Evolutionary conservation across 139 green algal species (phyloP).

Genomic region (Desmodesmus armatus): DNA sequence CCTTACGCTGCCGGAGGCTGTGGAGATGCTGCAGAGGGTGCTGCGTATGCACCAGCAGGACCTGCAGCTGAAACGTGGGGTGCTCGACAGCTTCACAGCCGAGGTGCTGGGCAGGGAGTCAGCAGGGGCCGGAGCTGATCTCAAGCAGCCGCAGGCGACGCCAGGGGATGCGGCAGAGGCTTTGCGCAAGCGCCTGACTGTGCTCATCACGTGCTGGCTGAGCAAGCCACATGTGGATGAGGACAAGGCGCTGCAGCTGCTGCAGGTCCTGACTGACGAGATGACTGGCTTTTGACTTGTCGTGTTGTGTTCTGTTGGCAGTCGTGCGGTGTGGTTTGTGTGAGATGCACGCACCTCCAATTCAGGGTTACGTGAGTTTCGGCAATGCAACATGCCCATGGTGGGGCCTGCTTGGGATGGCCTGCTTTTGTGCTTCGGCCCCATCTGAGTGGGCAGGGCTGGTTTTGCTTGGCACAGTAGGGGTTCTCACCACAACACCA

Average conservation of each 20-base stretch:
- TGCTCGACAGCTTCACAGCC: neutral
- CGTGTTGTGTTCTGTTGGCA: too few relatives aligned
- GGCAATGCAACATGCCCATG: too few relatives aligned
- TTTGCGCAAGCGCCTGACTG: constrained; percentile 22
- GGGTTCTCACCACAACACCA: too few relatives aligned
- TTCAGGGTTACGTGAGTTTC: too few relatives aligned
- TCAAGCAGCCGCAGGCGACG: neutral
- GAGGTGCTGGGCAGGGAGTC: neutral
- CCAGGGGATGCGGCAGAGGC: neutral
- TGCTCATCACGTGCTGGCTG: constrained; percentile 30
- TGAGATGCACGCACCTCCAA: too few relatives aligned
- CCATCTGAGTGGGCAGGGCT: too few relatives aligned
- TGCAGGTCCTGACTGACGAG: constrained; percentile 44
- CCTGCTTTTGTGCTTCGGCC: too few relatives aligned
- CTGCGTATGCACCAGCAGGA: constrained; percentile 23
- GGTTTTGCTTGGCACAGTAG: too few relatives aligned
- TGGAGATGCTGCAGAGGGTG: constrained; percentile 18
- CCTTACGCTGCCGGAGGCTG: neutral
- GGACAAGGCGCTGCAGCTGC: neutral
- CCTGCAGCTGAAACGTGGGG: neutral
- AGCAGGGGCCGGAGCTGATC: neutral
- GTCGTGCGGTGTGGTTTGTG: too few relatives aligned
- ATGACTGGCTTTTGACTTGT: constrained; percentile 37
- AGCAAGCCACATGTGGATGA: constrained; percentile 25
- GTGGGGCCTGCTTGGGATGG: too few relatives aligned